A percentile compares a stretch with the other conserved stretches of the same genome.
phyloP scores from a whole-genome alignment of 495 filamentous ascomycete genomes.

The Penicillium bovifimosum region DNA sequence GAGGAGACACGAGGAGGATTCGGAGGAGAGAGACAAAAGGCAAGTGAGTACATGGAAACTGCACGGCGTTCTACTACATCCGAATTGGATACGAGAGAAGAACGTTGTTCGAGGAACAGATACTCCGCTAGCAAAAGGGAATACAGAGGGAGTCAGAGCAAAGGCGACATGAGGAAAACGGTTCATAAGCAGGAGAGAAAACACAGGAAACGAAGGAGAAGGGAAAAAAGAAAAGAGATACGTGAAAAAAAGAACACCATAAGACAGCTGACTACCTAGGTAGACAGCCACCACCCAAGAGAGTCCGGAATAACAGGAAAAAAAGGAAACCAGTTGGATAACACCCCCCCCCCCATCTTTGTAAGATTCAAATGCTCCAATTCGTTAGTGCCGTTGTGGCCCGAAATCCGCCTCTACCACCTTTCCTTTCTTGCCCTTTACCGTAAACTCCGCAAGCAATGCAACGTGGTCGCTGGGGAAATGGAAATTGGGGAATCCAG shows the following conservation, averaged over 20 bases:
- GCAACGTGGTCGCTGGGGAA: constrained; percentile 96
- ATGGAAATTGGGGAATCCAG: constrained; percentile 94
- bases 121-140: constrained; percentile 16
- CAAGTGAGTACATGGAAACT: constrained; percentile 9
- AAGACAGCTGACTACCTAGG: constrained; percentile 17
- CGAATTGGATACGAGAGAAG: constrained; percentile 9
- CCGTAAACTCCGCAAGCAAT: constrained; percentile 83
- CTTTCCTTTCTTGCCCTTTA: constrained; percentile 88
- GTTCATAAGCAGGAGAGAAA: constrained; percentile 20
- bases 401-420: constrained; percentile 60
- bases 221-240: constrained; percentile 19
- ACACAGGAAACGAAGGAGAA: constrained; percentile 9
- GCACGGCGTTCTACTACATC: constrained; percentile 24
- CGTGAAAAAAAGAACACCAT: constrained; percentile 19
- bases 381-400: constrained; percentile 47
- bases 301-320: constrained; percentile 39
- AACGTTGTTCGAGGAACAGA: constrained; percentile 2
- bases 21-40: background rate
- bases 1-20: constrained; percentile 7
- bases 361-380: constrained; percentile 39
- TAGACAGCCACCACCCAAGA: constrained; percentile 26
- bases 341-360: constrained; percentile 39
- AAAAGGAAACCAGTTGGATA: constrained; percentile 33
- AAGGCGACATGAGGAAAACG: constrained; percentile 5
- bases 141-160: constrained; percentile 7